Percentiles rank a stretch among this genome's conserved stretches.
phyloP scores from a whole-genome alignment of 176 grass and related monocot species.

The Oropetium thomaeum region DNA sequence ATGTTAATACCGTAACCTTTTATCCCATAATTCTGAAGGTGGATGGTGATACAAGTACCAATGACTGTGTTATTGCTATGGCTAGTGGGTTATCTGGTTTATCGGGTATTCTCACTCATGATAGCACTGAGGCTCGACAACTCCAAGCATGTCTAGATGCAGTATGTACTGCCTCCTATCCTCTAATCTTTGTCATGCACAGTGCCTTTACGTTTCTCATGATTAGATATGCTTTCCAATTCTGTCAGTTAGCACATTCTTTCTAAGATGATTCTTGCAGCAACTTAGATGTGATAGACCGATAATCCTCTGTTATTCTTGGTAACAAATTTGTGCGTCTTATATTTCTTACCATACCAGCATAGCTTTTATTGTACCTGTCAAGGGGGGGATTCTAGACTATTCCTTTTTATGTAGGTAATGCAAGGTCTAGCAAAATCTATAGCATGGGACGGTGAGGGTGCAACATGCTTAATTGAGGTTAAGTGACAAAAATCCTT shows the following conservation, averaged over 20 bases:
- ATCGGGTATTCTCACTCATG: constrained; percentile 52
- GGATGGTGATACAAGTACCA: constrained; percentile 99
- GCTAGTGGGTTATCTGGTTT: constrained; percentile 87
- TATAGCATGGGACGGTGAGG: constrained; percentile 97
- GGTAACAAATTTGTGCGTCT: background rate
- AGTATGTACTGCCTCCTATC: constrained; percentile 43
- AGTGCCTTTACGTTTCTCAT: background rate
- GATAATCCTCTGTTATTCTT: background rate
- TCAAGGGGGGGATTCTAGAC: constrained; percentile 15
- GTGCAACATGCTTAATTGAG: constrained; percentile 96
- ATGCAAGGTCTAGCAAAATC: constrained; percentile 99
- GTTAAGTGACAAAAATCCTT: constrained; percentile 38
- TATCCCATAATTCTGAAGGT: constrained; percentile 59
- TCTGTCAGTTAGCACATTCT: background rate
- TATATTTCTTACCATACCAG: background rate
- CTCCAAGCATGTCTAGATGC: constrained; percentile 91
- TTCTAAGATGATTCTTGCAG: background rate
- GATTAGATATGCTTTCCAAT: constrained; percentile 8
- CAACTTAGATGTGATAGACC: background rate
- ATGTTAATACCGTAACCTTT: background rate
- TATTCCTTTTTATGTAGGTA: constrained; percentile 52
- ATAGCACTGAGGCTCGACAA: constrained; percentile 76
- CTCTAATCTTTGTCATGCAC: background rate
- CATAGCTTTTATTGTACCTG: background rate
- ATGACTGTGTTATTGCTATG: constrained; percentile 96